A percentile compares a stretch with the other conserved stretches of the same genome.
Evolutionary conservation across 345 rosid species (phyloP).

Genomic region (Populus davidiana): DNA sequence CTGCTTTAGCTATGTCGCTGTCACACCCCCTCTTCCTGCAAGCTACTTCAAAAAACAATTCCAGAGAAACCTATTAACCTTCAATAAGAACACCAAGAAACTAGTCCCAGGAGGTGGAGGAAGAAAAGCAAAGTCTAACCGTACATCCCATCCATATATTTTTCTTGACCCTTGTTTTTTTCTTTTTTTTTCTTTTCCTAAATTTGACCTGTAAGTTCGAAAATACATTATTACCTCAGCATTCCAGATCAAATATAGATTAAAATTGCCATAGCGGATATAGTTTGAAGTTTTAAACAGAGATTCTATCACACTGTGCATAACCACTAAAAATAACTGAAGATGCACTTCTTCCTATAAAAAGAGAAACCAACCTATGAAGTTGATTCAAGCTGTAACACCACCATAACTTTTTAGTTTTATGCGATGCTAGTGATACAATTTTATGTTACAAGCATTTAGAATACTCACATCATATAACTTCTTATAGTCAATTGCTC

Average conservation of each 20-base stretch:
- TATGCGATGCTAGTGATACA: background rate
- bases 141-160: background rate
- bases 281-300: background rate
- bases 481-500: constrained; percentile 79
- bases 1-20: background rate
- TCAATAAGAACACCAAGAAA: background rate
- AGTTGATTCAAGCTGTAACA: background rate
- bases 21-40: background rate
- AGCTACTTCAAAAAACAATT: background rate
- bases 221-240: background rate
- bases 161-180: background rate
- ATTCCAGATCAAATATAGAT: background rate
- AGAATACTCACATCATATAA: constrained; percentile 68
- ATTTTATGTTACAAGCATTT: background rate
- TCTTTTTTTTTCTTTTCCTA: background rate
- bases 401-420: background rate
- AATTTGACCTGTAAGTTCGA: background rate
- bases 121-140: background rate
- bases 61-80: background rate
- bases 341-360: background rate
- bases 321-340: background rate
- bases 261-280: background rate
- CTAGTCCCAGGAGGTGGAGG: background rate
- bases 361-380: background rate
- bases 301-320: background rate